phyloP scores from a whole-genome alignment of 179 eudicot genomes.

The Dionaea muscipula region DNA sequence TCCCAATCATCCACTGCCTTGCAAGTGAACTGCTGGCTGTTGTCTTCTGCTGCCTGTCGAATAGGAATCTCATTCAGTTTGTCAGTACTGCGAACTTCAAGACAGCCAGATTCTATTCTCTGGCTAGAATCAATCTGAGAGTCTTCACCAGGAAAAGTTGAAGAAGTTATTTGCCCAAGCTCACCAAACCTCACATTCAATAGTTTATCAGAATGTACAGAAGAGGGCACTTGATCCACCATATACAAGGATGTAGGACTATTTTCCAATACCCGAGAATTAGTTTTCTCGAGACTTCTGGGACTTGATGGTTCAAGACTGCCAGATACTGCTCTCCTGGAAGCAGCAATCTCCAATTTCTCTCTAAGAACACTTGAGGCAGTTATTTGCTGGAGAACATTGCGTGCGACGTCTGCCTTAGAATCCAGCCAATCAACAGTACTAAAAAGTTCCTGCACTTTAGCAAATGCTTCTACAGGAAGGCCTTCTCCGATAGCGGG shows the following conservation, averaged over 20 bases:
- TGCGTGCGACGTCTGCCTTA: slow-evolving; percentile 27
- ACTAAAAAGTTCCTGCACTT: slow-evolving; percentile 57
- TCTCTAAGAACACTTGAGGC: slow-evolving; percentile 27
- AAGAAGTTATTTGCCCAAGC: slow-evolving; percentile 17
- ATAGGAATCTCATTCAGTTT: slow-evolving; percentile 5
- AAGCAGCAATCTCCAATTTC: slow-evolving; percentile 27
- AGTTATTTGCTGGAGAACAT: slow-evolving; percentile 34
- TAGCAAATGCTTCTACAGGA: slow-evolving; percentile 71
- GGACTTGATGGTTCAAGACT: slow-evolving; percentile 14
- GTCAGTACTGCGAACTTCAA: slow-evolving; percentile 9
- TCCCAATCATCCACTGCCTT: neutral
- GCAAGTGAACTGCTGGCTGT: neutral
- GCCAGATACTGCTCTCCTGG: slow-evolving; percentile 9
- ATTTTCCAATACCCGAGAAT: slow-evolving; percentile 15
- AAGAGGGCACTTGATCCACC: slow-evolving; percentile 14
- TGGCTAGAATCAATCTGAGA: slow-evolving; percentile 14
- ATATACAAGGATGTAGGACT: slow-evolving; percentile 9
- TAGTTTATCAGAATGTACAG: neutral
- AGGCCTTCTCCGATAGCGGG: slow-evolving; percentile 44
- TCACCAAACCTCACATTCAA: neutral
- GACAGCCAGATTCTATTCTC: slow-evolving; percentile 11
- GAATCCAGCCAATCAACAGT: slow-evolving; percentile 49
- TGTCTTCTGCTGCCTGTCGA: neutral
- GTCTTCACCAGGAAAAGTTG: slow-evolving; percentile 14
- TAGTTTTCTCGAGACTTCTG: slow-evolving; percentile 16